Percentiles rank a stretch among this genome's conserved stretches.
Conservation (phyloP, 352 stramenopile species). For the Phytophthora megakarya region DNA sequence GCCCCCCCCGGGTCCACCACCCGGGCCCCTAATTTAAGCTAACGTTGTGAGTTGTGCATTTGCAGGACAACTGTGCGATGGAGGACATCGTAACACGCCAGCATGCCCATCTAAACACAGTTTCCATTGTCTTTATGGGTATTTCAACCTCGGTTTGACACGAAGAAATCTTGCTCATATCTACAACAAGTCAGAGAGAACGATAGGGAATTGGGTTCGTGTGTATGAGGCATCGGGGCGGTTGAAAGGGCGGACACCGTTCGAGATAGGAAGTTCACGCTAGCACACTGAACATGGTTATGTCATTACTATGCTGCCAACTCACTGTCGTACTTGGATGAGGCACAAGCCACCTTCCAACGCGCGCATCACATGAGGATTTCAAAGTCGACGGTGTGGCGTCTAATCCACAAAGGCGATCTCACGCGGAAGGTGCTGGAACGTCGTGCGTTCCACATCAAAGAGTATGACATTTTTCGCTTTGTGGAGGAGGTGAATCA, state of each 20-base stretch:
- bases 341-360: not conserved
- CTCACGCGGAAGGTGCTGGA: not conserved
- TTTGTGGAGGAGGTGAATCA: not conserved
- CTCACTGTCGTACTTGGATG: too few species aligned
- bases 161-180: conserved; percentile 1
- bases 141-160: not conserved
- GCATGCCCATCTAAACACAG: conserved; percentile 10
- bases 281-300: not conserved
- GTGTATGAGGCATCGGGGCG: conserved; percentile 4
- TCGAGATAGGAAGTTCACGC: not conserved
- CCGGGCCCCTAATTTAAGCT: too few species aligned
- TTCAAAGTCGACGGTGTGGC: not conserved
- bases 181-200: not conserved
- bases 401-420: too few species aligned
- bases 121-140: conserved; percentile 12
- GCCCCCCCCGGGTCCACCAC: too few species aligned
- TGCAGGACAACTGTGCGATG: too few species aligned
- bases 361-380: not conserved
- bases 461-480: not conserved
- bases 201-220: conserved; percentile 6
- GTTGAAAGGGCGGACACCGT: not conserved
- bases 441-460: not conserved
- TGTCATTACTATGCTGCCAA: not conserved
- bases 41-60: too few species aligned
- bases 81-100: not conserved